phyloP scores from a whole-genome alignment of 495 filamentous ascomycete genomes.

The Penicillium steckii region DNA sequence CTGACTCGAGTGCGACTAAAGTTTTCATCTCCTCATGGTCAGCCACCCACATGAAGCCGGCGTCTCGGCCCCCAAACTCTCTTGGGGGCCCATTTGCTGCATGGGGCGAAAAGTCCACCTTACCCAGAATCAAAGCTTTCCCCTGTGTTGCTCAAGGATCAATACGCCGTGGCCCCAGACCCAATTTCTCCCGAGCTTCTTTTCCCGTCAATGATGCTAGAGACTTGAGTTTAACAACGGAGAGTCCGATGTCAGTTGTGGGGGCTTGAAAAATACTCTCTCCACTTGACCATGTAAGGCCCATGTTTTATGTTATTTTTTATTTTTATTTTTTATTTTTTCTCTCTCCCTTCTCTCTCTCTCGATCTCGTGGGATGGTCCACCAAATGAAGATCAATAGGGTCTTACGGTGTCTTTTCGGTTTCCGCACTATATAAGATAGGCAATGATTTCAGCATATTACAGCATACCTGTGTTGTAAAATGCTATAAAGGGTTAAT shows the following conservation, averaged over 20 bases:
- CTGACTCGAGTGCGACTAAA: slow-evolving; percentile 13
- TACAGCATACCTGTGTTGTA: slow-evolving; percentile 4
- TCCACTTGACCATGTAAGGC: not conserved
- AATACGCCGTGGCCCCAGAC: slow-evolving; percentile 22
- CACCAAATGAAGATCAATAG: slow-evolving; percentile 22
- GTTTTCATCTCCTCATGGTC: slow-evolving; percentile 3
- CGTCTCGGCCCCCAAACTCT: slow-evolving; percentile 25
- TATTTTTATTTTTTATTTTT: not conserved
- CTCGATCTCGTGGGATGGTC: slow-evolving; percentile 1
- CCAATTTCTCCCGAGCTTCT: slow-evolving; percentile 13
- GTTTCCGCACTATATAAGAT: slow-evolving; percentile 13
- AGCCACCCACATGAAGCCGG: slow-evolving; percentile 7
- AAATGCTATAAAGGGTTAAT: slow-evolving; percentile 8
- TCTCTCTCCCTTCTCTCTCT: not conserved
- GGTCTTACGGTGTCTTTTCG: slow-evolving; percentile 9
- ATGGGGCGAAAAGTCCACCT: slow-evolving; percentile 23
- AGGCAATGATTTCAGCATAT: slow-evolving; percentile 17
- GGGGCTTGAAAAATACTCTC: slow-evolving; percentile 11
- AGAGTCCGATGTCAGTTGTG: slow-evolving; percentile 21
- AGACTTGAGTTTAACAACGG: slow-evolving; percentile 15
- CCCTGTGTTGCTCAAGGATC: slow-evolving; percentile 19
- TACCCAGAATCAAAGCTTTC: slow-evolving; percentile 8
- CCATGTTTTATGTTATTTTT: not conserved
- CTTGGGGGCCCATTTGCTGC: slow-evolving; percentile 9
- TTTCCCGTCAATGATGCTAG: slow-evolving; percentile 2